Conservation (phyloP, 1,139 yeast genomes). For the Hyphopichia khmerensis region DNA sequence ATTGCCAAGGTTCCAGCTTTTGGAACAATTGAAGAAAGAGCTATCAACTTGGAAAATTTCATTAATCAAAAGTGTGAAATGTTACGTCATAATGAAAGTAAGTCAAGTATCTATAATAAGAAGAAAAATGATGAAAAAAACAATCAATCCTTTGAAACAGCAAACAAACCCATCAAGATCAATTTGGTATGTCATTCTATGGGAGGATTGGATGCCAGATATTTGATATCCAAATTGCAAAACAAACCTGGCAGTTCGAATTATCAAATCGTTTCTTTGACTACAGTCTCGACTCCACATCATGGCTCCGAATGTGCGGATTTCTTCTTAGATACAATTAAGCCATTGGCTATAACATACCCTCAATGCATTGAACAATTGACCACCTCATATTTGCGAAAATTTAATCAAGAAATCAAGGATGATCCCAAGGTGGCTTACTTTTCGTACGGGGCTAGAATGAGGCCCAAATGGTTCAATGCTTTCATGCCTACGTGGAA, state of each 20-base stretch:
- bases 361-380: constrained; percentile 52
- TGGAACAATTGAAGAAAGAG: constrained; percentile 72
- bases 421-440: constrained; percentile 67
- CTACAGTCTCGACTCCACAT: constrained; percentile 88
- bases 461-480: constrained; percentile 61
- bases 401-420: constrained; percentile 51
- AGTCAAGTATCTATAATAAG: constrained; percentile 29
- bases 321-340: constrained; percentile 41
- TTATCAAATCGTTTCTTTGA: constrained; percentile 65
- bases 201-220: constrained; percentile 90
- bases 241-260: constrained; percentile 22
- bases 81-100: constrained; percentile 25
- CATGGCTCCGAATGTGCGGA: constrained; percentile 86
- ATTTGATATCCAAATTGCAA: constrained; percentile 58
- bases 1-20: constrained; percentile 83
- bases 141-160: constrained; percentile 12
- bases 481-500: constrained; percentile 65
- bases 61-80: constrained; percentile 43
- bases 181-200: constrained; percentile 89
- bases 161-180: constrained; percentile 43
- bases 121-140: constrained; percentile 3
- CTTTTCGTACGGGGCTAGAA: constrained; percentile 81
- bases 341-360: constrained; percentile 5
- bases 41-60: constrained; percentile 53
- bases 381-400: constrained; percentile 52